These are phyloP conservation scores for Camellia sinensis DNA, from an alignment of 148 eudicot genomes.

Conservation along the genomic window DNA sequence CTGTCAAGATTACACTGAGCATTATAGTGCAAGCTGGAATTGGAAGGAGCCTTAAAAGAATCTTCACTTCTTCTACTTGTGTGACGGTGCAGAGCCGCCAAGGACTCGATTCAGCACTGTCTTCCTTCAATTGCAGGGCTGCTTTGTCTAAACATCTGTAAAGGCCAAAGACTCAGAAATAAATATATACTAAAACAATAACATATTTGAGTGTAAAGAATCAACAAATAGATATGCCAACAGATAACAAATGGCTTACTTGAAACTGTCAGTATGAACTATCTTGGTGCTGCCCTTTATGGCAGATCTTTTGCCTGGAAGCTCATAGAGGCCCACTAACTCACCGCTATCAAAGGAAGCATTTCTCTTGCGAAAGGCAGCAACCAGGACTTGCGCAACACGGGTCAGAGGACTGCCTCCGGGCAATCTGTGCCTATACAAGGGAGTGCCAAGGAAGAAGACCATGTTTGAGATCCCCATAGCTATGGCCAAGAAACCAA, in stretches of 20 bases:
- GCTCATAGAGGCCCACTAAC: slow-evolving; percentile 69
- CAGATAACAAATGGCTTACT: slow-evolving; percentile 31
- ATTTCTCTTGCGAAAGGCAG: slow-evolving; percentile 72
- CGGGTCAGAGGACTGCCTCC: slow-evolving; percentile 94
- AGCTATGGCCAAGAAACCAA: slow-evolving; percentile 69
- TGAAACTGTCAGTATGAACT: slow-evolving; percentile 66
- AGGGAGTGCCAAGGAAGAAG: slow-evolving; percentile 85
- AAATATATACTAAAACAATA: no score
- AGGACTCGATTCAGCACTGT: slow-evolving; percentile 47
- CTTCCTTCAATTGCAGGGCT: slow-evolving; percentile 73
- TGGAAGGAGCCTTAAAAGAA: slow-evolving; percentile 63
- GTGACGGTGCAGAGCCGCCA: slow-evolving; percentile 90
- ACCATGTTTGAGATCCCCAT: slow-evolving; percentile 75
- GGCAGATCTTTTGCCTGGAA: slow-evolving; percentile 78
- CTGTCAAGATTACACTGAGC: slow-evolving; percentile 65
- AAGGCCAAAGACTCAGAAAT: no score
- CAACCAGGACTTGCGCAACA: slow-evolving; percentile 74
- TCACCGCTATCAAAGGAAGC: slow-evolving; percentile 61
- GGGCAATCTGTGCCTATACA: slow-evolving; percentile 76
- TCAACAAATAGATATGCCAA: no score
- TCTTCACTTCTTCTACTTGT: slow-evolving; percentile 90
- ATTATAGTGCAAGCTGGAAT: slow-evolving; percentile 74
- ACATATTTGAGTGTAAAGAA: no score
- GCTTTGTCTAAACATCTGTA: slow-evolving; percentile 82
- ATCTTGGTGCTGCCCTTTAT: slow-evolving; percentile 76